Base-by-base conservation (phyloP, 2,329 filamentous ascomycete genomes). In the Dactylellina leptospora region DNA sequence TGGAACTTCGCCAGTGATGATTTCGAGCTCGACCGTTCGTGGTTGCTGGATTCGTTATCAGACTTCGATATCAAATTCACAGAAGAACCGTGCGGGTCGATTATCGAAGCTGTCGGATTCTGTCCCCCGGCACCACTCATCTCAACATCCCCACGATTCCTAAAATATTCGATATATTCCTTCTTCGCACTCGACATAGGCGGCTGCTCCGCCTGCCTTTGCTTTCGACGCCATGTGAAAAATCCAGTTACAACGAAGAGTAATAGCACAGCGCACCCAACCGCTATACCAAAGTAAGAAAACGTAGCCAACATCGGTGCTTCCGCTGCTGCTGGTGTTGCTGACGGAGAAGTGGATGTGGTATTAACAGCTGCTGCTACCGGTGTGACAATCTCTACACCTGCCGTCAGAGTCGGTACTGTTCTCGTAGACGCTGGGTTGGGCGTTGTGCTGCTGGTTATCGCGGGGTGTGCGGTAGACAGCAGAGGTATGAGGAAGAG, bases 261-360 rank as follows among this genome's bases (percentile, higher is more conserved):
- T n/a, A 63, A 9, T 4, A 72, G 22, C 1, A 72, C 54, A 18
- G 68, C 11, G 18, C 45, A 61, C 6, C 68, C 60, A 28, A 72
- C 68, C 18, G 51, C 68, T 8, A 72, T 64, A 9, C 68, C 68
- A 13, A 55, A 27, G 22, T 54, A 72, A 9, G 68, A 72, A 47
- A 72, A 56, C 4, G 59, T 72, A 44, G 45, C 47, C 16, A 72
- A 30, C 68, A 64, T 72, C 25, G 54, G 42, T 25, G 59, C 30
- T 8, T 33, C 36, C 23, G 51, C 38, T 3, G 10, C 22, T 22
- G 33, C 44, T 61, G 45, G 10, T 4, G 47, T 13, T 16, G 27
- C 10, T 38, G 51, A 56, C 22, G 33, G 28, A 33, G 59, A 40
- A 20, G 51, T 53, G 16, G 48, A 54, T 23, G 9, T 59, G 13